Conservation (phyloP, 1,139 yeast species). For the Zygosaccharomyces sapae region DNA sequence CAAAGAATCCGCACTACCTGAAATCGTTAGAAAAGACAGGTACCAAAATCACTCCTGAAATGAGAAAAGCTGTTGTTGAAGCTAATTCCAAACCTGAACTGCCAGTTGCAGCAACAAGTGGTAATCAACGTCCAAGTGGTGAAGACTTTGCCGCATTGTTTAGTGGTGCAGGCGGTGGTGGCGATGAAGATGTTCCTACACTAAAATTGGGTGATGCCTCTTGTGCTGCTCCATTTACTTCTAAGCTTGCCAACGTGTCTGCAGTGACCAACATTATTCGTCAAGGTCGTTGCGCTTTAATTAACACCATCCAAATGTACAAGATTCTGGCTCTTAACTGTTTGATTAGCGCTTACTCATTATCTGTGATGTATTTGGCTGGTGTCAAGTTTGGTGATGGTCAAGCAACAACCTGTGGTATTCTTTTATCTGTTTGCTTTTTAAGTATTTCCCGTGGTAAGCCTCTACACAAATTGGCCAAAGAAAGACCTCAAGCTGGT, state of each 20-base stretch:
- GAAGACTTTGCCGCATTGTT: conserved; percentile 67
- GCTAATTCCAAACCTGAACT: conserved; percentile 34
- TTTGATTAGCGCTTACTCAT: conserved; percentile 91
- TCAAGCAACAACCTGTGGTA: conserved; percentile 91
- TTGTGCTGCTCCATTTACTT: conserved; percentile 98
- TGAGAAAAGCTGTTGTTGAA: conserved; percentile 53
- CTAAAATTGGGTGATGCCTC: conserved; percentile 97
- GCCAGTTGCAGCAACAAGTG: conserved; percentile 36
- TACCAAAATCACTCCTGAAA: conserved; percentile 63
- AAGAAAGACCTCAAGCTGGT: conserved; percentile 96
- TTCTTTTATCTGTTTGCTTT: conserved; percentile 89
- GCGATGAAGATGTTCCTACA: conserved; percentile 83
- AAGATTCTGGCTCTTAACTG: conserved; percentile 95
- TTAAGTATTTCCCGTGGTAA: conserved; percentile 91
- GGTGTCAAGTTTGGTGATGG: conserved; percentile 98
- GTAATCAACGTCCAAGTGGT: conserved; percentile 31
- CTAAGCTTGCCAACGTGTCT: conserved; percentile 85
- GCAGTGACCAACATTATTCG: conserved; percentile 92
- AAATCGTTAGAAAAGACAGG: conserved; percentile 84
- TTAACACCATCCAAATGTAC: conserved; percentile 97
- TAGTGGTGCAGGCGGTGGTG: conserved; percentile 65
- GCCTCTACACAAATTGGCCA: conserved; percentile 82
- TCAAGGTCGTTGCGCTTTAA: conserved; percentile 98
- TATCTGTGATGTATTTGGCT: conserved; percentile 89
- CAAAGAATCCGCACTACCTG: conserved; percentile 80